phyloP scores from a whole-genome alignment of 495 filamentous ascomycete species.

The Amorphotheca resinae region DNA sequence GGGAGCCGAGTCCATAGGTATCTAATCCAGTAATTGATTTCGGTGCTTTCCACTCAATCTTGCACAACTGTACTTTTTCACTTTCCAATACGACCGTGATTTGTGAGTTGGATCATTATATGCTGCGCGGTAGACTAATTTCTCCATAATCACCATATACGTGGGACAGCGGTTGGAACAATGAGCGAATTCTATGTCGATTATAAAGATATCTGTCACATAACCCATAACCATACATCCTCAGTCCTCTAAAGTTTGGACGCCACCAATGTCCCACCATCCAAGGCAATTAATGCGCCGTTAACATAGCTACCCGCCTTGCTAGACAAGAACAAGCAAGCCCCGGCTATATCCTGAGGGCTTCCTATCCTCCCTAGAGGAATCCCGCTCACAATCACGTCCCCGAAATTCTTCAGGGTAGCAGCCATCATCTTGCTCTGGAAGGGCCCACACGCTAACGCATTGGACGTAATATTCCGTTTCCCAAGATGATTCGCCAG shows the following conservation, averaged over 20 bases:
- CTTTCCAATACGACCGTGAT: too few species aligned
- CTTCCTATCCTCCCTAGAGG: slow-evolving; percentile 62
- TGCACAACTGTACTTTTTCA: too few species aligned
- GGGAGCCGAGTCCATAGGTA: slow-evolving; percentile 31
- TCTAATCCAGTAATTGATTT: too few species aligned
- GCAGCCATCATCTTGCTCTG: slow-evolving; percentile 76
- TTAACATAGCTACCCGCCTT: slow-evolving; percentile 63
- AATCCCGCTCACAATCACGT: slow-evolving; percentile 47
- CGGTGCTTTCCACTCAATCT: too few species aligned
- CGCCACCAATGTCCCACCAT: slow-evolving; percentile 48
- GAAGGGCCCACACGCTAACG: slow-evolving; percentile 70
- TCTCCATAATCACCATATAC: too few species aligned
- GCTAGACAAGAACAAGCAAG: slow-evolving; percentile 62
- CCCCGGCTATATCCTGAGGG: slow-evolving; percentile 61
- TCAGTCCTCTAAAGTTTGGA: too few species aligned
- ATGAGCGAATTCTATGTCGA: too few species aligned
- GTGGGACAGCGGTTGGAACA: too few species aligned
- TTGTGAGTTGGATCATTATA: too few species aligned
- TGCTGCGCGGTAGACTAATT: too few species aligned
- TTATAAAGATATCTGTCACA: too few species aligned
- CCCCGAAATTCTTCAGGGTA: slow-evolving; percentile 47
- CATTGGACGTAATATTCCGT: slow-evolving; percentile 59
- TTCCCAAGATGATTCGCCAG: slow-evolving; percentile 59
- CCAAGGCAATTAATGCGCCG: slow-evolving; percentile 61
- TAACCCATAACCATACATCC: too few species aligned